These are phyloP conservation scores for Neofusicoccum laricinum DNA, from an alignment of 2,329 filamentous ascomycete species.

Conservation along the genomic window DNA sequence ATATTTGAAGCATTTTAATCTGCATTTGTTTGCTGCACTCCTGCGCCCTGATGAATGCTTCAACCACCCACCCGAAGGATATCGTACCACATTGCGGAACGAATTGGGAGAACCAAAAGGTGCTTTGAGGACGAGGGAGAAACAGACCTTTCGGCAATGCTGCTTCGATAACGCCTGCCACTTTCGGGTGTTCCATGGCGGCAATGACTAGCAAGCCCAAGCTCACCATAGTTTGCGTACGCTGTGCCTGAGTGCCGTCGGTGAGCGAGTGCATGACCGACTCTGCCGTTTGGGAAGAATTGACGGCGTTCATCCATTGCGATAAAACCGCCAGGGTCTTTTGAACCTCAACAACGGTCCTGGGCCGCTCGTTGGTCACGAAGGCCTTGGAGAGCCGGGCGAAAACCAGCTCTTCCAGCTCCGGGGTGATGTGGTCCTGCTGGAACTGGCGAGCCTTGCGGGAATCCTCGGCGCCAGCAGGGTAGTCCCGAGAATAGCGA, in stretches of 20 bases:
- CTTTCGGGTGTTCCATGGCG: slow-evolving; percentile 58
- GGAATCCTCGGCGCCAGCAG: slow-evolving; percentile 23
- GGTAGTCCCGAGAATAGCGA: slow-evolving; percentile 33
- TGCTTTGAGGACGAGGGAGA: neutral
- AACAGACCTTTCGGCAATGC: slow-evolving; percentile 9
- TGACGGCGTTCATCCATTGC: slow-evolving; percentile 39
- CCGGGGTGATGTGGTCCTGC: slow-evolving; percentile 32
- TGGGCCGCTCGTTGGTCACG: slow-evolving; percentile 28
- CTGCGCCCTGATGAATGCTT: no score
- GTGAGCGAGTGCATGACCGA: slow-evolving; percentile 38
- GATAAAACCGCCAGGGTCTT: slow-evolving; percentile 30
- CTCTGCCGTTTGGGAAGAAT: slow-evolving; percentile 38
- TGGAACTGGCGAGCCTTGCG: slow-evolving; percentile 23
- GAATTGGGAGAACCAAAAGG: neutral
- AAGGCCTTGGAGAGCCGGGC: slow-evolving; percentile 36
- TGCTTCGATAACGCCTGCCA: slow-evolving; percentile 54
- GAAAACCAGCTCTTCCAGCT: slow-evolving; percentile 38
- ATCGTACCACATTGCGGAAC: no score
- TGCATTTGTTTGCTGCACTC: no score
- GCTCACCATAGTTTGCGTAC: slow-evolving; percentile 58
- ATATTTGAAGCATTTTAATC: no score
- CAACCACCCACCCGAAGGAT: no score
- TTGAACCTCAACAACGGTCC: slow-evolving; percentile 29
- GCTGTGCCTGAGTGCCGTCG: slow-evolving; percentile 47
- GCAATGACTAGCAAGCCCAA: slow-evolving; percentile 63